Percentiles rank a stretch among this genome's conserved stretches.
Evolutionary conservation across 495 filamentous ascomycete species (phyloP).

Genomic region (Penicillium cinerascens): DNA sequence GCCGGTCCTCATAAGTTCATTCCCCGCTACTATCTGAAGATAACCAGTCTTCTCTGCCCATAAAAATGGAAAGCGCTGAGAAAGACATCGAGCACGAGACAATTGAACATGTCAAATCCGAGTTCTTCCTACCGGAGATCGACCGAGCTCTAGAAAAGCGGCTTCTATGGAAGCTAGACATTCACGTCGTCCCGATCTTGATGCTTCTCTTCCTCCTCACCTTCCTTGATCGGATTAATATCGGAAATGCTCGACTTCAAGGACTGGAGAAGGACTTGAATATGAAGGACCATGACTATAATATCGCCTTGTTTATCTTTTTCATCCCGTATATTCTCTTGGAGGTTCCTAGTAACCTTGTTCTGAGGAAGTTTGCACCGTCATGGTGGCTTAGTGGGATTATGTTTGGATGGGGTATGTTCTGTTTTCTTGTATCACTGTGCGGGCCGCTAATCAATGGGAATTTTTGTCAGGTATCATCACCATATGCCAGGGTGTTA

Average conservation of each 20-base stretch:
- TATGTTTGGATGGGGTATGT: slow-evolving; percentile 53
- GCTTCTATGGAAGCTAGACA: slow-evolving; percentile 38
- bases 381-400: slow-evolving; percentile 52
- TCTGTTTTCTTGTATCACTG: neutral
- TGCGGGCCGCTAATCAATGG: neutral
- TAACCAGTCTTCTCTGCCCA: too few species aligned
- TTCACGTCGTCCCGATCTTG: slow-evolving; percentile 39
- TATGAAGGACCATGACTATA: slow-evolving; percentile 54
- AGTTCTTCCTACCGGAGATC: slow-evolving; percentile 1
- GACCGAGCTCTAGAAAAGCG: slow-evolving; percentile 29
- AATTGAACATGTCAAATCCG: slow-evolving; percentile 14
- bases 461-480: slow-evolving; percentile 33
- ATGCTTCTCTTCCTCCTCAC: slow-evolving; percentile 38
- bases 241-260: slow-evolving; percentile 60
- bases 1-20: neutral
- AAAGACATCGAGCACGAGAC: slow-evolving; percentile 13
- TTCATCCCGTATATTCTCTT: slow-evolving; percentile 65
- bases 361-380: slow-evolving; percentile 63
- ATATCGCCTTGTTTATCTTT: slow-evolving; percentile 61
- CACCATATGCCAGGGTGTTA: slow-evolving; percentile 57
- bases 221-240: slow-evolving; percentile 54
- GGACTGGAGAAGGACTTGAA: slow-evolving; percentile 57
- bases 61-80: slow-evolving; percentile 6
- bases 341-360: slow-evolving; percentile 63
- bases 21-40: neutral